Evolutionary conservation across 352 stramenopile species (phyloP).

Genomic region (Pythium pyrilobum): DNA sequence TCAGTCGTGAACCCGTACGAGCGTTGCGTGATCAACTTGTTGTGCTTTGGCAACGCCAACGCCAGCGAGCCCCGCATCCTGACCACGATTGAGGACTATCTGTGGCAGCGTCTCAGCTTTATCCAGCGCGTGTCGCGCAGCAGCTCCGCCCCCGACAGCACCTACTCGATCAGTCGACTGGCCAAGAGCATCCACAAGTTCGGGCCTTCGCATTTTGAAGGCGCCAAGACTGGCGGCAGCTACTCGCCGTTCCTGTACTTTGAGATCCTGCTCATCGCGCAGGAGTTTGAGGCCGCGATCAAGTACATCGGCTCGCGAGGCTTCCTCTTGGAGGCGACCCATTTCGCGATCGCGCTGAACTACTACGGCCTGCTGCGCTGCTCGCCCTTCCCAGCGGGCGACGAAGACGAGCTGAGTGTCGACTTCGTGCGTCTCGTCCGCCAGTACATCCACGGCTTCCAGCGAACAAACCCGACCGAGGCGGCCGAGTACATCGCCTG

Average conservation of each 20-base stretch:
- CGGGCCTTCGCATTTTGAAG: slow-evolving; percentile 66
- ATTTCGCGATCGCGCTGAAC: slow-evolving; percentile 77
- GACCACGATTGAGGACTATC: slow-evolving; percentile 80
- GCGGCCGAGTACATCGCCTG: slow-evolving; percentile 78
- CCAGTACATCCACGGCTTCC: slow-evolving; percentile 82
- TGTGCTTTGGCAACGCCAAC: slow-evolving; percentile 76
- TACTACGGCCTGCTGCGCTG: slow-evolving; percentile 69
- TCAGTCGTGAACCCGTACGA: slow-evolving; percentile 72
- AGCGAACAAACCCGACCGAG: slow-evolving; percentile 69
- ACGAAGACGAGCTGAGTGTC: slow-evolving; percentile 58
- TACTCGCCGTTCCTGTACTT: slow-evolving; percentile 74
- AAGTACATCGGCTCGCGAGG: slow-evolving; percentile 78
- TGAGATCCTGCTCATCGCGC: slow-evolving; percentile 69
- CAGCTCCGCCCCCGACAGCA: slow-evolving; percentile 38
- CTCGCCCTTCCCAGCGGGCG: slow-evolving; percentile 43
- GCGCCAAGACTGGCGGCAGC: slow-evolving; percentile 24
- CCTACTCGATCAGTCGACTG: slow-evolving; percentile 58
- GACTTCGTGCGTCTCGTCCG: slow-evolving; percentile 74
- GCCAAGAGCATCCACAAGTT: slow-evolving; percentile 76
- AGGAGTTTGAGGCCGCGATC: slow-evolving; percentile 76
- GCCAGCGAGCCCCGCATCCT: slow-evolving; percentile 67
- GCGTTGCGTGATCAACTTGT: slow-evolving; percentile 73
- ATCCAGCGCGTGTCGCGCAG: slow-evolving; percentile 42
- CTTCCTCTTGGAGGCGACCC: slow-evolving; percentile 70
- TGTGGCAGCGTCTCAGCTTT: slow-evolving; percentile 83